Conservation (phyloP, 2,329 filamentous ascomycete species). For the Penicillium sp. region DNA sequence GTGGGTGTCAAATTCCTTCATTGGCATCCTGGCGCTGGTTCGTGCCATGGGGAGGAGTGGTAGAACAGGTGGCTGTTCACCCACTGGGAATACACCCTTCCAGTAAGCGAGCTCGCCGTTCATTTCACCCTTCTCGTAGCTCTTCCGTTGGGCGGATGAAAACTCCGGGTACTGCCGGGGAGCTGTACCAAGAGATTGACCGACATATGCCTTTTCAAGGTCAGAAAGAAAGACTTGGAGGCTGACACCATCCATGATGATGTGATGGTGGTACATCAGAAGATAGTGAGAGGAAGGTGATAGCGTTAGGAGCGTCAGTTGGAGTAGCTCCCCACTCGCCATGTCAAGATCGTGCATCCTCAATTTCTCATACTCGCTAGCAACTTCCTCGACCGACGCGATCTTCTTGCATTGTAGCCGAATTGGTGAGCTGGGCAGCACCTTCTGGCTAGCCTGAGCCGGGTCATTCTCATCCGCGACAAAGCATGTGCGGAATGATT, state of each 20-base stretch:
- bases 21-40: slow-evolving; percentile 1
- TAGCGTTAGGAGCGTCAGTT: not conserved
- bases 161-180: slow-evolving; percentile 6
- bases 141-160: slow-evolving; percentile 4
- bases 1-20: slow-evolving; percentile 8
- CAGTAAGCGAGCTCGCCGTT: slow-evolving; percentile 2
- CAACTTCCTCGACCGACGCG: not conserved
- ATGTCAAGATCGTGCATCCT: not conserved
- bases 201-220: slow-evolving; percentile 12
- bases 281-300: no score
- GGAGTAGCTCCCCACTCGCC: not conserved
- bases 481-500: slow-evolving; percentile 27
- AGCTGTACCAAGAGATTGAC: not conserved
- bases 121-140: not conserved
- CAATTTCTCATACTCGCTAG: not conserved
- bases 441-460: slow-evolving; percentile 3
- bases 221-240: slow-evolving; percentile 26
- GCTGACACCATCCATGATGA: slow-evolving; percentile 34
- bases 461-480: slow-evolving; percentile 14
- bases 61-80: not conserved
- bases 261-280: slow-evolving; percentile 35
- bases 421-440: slow-evolving; percentile 9
- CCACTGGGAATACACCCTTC: not conserved
- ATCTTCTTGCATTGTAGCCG: not conserved
- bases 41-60: slow-evolving; percentile 2